Evolutionary conservation across 2,329 filamentous ascomycete genomes (phyloP).

Genomic region (Claviceps quebecensis): DNA sequence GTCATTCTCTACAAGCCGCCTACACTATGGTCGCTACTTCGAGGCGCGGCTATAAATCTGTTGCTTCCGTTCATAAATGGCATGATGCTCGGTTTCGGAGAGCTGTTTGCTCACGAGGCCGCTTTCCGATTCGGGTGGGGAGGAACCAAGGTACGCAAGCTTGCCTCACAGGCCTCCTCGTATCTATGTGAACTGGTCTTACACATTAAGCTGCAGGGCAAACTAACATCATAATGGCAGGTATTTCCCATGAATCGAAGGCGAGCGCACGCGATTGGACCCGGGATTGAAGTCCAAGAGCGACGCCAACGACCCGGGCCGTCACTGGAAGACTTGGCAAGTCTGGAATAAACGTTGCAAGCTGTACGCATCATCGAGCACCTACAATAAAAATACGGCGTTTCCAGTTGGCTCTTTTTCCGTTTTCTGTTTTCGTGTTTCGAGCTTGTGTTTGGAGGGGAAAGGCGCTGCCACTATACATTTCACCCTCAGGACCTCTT

Average conservation of each 20-base stretch:
- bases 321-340: conserved; percentile 51
- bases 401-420: neutral
- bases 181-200: too few species aligned
- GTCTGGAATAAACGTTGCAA: conserved; percentile 45
- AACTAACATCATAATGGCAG: conserved; percentile 18
- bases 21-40: conserved; percentile 70
- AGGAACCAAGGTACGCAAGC: conserved; percentile 60
- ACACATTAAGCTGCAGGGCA: conserved; percentile 1
- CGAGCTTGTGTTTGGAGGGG: neutral
- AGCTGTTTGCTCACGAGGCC: conserved; percentile 90
- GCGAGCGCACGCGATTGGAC: conserved; percentile 54
- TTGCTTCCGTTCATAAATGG: conserved; percentile 92
- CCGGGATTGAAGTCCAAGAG: conserved; percentile 69
- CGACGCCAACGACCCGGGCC: conserved; percentile 42
- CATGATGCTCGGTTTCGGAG: conserved; percentile 94
- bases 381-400: neutral
- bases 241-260: conserved; percentile 47
- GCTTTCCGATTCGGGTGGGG: conserved; percentile 90
- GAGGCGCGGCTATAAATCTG: conserved; percentile 91
- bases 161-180: too few species aligned
- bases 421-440: neutral
- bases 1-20: conserved; percentile 82
- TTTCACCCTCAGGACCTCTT: too few species aligned
- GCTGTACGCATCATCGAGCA: neutral
- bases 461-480: neutral